Conservation (phyloP, 257 asterid species). For the Coffea eugenioides region DNA sequence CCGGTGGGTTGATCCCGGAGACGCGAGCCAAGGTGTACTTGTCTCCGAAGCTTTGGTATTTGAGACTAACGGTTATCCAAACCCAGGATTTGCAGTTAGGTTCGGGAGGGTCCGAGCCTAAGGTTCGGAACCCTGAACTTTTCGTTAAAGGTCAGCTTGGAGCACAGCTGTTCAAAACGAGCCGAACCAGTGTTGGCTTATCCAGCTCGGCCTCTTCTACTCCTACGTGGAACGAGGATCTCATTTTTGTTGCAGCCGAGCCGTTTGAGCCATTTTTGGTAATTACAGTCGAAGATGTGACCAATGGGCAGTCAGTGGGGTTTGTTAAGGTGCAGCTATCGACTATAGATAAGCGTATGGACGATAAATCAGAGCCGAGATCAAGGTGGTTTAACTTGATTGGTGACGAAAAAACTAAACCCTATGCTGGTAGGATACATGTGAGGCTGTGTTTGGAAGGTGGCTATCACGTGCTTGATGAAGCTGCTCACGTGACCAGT, state of each 20-base stretch:
- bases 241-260: constrained; percentile 87
- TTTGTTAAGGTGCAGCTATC: constrained; percentile 62
- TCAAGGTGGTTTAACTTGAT: constrained; percentile 82
- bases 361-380: constrained; percentile 71
- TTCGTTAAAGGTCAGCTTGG: constrained; percentile 84
- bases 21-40: constrained; percentile 93
- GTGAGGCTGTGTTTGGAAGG: constrained; percentile 78
- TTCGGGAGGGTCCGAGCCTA: constrained; percentile 48
- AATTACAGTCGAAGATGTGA: constrained; percentile 68
- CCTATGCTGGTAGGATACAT: constrained; percentile 83
- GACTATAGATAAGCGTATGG: constrained; percentile 70
- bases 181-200: constrained; percentile 54
- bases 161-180: constrained; percentile 76
- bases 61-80: constrained; percentile 96
- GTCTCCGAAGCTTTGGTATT: constrained; percentile 96
- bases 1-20: constrained; percentile 90
- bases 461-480: constrained; percentile 95
- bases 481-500: constrained; percentile 90
- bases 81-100: constrained; percentile 86
- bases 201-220: constrained; percentile 39
- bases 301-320: constrained; percentile 58
- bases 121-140: constrained; percentile 66
- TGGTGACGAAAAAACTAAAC: constrained; percentile 38
- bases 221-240: constrained; percentile 92
- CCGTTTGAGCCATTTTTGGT: constrained; percentile 87